phyloP scores from a whole-genome alignment of 2,329 filamentous ascomycete genomes.

The Diaporthe vexans region DNA sequence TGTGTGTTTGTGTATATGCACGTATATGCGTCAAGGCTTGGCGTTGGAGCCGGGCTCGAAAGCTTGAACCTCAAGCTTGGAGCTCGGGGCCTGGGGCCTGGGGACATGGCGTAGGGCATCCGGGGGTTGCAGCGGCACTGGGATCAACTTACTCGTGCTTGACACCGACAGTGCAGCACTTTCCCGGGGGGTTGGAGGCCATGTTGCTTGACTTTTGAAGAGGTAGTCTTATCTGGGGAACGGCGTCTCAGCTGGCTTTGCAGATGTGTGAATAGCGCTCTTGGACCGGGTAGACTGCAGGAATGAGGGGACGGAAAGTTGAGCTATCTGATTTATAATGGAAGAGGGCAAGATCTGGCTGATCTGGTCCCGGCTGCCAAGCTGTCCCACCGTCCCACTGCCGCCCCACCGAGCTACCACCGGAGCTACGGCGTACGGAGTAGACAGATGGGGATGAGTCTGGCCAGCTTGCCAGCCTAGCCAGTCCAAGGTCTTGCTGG shows the following conservation, averaged over 20 bases:
- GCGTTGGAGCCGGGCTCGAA: neutral
- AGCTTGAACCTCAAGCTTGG: neutral
- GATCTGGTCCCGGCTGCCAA: slow-evolving; percentile 11
- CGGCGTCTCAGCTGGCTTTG: neutral
- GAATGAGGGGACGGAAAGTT: slow-evolving; percentile 16
- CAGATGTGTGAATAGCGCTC: neutral
- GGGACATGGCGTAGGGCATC: neutral
- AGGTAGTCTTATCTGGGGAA: neutral
- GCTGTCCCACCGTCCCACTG: slow-evolving; percentile 6
- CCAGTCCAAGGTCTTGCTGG: neutral
- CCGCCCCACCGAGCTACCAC: neutral
- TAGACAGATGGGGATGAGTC: neutral
- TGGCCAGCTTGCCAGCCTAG: neutral
- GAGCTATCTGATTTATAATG: slow-evolving; percentile 29
- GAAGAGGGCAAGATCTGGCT: neutral
- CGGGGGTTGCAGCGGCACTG: neutral
- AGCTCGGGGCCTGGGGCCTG: slow-evolving; percentile 27
- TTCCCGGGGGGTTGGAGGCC: slow-evolving; percentile 66
- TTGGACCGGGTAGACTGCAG: neutral
- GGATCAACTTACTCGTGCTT: slow-evolving; percentile 64
- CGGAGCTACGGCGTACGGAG: neutral
- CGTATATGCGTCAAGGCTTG: neutral
- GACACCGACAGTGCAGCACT: slow-evolving; percentile 67
- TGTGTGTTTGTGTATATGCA: neutral
- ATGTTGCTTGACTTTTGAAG: slow-evolving; percentile 51